A percentile compares a stretch with the other conserved stretches of the same genome.
Evolutionary conservation across 2,329 filamentous ascomycete genomes (phyloP).

Genomic region (Colletotrichum coccodes): DNA sequence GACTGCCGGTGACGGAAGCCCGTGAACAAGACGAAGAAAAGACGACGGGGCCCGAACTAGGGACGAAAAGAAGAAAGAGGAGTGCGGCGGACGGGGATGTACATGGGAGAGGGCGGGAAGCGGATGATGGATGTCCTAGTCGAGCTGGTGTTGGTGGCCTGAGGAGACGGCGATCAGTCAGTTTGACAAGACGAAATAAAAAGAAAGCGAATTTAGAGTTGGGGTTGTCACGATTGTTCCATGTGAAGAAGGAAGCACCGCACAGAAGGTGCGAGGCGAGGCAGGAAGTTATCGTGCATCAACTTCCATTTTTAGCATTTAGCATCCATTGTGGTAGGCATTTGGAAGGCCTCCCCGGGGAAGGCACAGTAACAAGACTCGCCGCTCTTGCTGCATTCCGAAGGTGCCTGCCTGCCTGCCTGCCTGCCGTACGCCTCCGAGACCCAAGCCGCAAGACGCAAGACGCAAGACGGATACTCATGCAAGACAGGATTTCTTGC

Average conservation of each 20-base stretch:
- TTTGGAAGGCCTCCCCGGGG: too few relatives aligned
- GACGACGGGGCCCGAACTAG: conserved; percentile 16
- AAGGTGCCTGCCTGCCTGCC: neutral
- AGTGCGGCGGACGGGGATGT: neutral
- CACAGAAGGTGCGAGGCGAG: neutral
- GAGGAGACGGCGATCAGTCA: too few relatives aligned
- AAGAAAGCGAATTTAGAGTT: neutral
- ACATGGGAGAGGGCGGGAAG: neutral
- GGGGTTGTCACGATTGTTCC: neutral
- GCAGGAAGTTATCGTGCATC: neutral
- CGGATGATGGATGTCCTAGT: neutral
- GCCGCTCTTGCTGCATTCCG: too few relatives aligned
- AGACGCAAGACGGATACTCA: neutral
- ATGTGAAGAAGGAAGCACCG: conserved; percentile 4
- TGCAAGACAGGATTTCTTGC: conserved; percentile 6
- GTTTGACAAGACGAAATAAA: neutral
- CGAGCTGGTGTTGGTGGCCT: too few relatives aligned
- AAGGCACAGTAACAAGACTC: neutral
- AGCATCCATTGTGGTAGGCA: too few relatives aligned
- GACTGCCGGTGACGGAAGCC: neutral
- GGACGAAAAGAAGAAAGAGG: conserved; percentile 27
- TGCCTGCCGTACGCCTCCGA: conserved; percentile 3
- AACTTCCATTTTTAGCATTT: too few relatives aligned
- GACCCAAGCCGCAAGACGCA: neutral
- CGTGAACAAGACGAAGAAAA: conserved; percentile 28